Evolutionary conservation across 305 asterid species (phyloP), one percentile per base, ranked within the genome.

Genomic region (Fraxinus latifolia): DNA sequence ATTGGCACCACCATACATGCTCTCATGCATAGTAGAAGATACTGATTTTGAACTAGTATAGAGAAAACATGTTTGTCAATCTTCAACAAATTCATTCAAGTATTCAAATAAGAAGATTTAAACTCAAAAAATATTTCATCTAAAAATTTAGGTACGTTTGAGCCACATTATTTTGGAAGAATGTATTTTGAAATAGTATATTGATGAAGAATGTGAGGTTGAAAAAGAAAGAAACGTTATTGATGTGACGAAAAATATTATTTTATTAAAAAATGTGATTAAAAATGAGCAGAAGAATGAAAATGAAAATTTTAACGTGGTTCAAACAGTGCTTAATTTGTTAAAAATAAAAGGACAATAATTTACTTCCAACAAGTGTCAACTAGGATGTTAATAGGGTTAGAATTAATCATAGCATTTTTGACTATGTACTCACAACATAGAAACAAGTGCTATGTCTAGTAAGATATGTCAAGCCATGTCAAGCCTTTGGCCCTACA

Each of bases 361-460:
- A n/a, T 53, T n/a, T 53, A n/a, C 17, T 53, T 53, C 5, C 5
- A 2, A 0, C 5, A 17, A 60, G 9, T 19, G 9, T 21, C 23
- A 4, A 4, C 5, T 14, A 47, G 7, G 5, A 53, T 53, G 11
- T 27, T 12, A 4, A 67, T 14, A 3, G 14, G 77, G 65, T 72
- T 67, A 60, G 82, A 84, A 76, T 65, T 76, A 83, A 75, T 88
- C 84, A 79, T 83, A 77, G 85, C 55, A 74, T 53, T 77, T 70
- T 85, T 87, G 88, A 88, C 89, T 79, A 80, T 50, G 4, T 4
- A 29, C 4, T 47, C 70, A 74, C 23, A 82, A 47, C 39, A 60
- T 29, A 82, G 79, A 42, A 77, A 72, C 37, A 81, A 86, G 88
- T 86, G 91, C 65, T 74, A 58, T 81, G 85, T 84, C 90, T 79